These are phyloP conservation scores for Ceratorhiza oryzae-sativae DNA, from an alignment of 1,284 basidiomycete species.

Conservation along the genomic window DNA sequence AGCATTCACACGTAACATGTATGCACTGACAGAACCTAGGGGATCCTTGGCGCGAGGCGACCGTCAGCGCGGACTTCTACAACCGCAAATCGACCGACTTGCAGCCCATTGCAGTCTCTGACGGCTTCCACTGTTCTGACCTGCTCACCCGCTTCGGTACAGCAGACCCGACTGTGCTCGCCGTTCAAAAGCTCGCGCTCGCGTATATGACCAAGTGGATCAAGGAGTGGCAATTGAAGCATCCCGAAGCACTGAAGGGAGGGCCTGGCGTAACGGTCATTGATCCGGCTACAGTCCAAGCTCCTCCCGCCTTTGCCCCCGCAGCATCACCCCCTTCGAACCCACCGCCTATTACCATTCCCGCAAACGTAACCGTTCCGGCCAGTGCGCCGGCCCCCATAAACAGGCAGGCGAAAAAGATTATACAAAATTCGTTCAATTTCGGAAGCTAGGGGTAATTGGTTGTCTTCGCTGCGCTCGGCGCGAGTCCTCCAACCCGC, in stretches of 20 bases:
- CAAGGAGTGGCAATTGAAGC: slow-evolving; percentile 39
- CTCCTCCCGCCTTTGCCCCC: slow-evolving; percentile 32
- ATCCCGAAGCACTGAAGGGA: slow-evolving; percentile 35
- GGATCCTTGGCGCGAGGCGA: slow-evolving; percentile 40
- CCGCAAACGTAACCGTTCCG: slow-evolving; percentile 27
- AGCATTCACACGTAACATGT: background rate
- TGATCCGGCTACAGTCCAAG: slow-evolving; percentile 13
- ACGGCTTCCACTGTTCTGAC: slow-evolving; percentile 42
- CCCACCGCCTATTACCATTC: slow-evolving; percentile 22
- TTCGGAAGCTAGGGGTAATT: slow-evolving; percentile 12
- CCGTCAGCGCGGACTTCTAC: slow-evolving; percentile 40
- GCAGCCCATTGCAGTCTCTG: slow-evolving; percentile 41
- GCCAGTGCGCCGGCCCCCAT: background rate
- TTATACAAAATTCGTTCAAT: slow-evolving; percentile 31
- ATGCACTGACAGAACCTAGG: background rate
- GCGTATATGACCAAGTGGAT: slow-evolving; percentile 40
- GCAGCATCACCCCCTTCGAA: slow-evolving; percentile 9
- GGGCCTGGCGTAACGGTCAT: slow-evolving; percentile 24
- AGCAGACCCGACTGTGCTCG: slow-evolving; percentile 33
- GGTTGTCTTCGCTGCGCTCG: background rate
- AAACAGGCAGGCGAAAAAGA: slow-evolving; percentile 31
- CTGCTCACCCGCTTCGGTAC: slow-evolving; percentile 35
- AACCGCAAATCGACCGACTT: slow-evolving; percentile 37
- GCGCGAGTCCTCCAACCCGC: background rate
- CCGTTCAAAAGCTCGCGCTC: slow-evolving; percentile 39